Evolutionary conservation across 495 filamentous ascomycete genomes (phyloP).

Genomic region (Talaromyces nanjingensis): DNA sequence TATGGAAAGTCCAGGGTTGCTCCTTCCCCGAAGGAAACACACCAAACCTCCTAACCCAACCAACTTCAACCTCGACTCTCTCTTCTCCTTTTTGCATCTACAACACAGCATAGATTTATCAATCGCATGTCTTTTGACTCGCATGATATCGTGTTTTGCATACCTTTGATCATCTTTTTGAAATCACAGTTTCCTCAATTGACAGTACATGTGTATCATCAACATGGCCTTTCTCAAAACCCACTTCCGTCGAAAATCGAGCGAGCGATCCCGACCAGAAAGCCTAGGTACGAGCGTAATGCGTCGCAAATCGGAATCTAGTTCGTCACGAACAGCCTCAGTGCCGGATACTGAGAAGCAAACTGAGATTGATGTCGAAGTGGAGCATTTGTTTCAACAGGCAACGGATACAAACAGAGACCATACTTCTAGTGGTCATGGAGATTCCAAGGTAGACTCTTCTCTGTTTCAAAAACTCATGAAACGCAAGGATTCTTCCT

Average conservation of each 20-base stretch:
- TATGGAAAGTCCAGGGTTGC: background rate
- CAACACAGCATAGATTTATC: background rate
- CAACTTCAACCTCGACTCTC: background rate
- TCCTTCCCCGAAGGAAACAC: background rate
- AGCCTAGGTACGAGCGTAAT: background rate
- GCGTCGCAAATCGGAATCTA: background rate
- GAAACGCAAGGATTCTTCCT: background rate
- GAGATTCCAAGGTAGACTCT: background rate
- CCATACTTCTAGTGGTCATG: background rate
- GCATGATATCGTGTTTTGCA: background rate
- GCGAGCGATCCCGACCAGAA: background rate
- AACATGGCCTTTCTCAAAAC: constrained; percentile 4
- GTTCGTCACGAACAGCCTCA: background rate
- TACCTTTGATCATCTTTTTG: background rate
- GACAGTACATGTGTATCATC: background rate
- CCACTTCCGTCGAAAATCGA: constrained; percentile 1
- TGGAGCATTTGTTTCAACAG: constrained; percentile 1
- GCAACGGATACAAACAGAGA: background rate
- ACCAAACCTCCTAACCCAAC: background rate
- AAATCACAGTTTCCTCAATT: background rate
- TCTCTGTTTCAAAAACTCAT: background rate
- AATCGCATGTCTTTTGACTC: background rate
- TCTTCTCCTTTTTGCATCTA: background rate
- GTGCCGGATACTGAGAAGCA: background rate
- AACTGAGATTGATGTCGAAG: background rate